Evolutionary conservation across 2,329 filamentous ascomycete genomes (phyloP).

Genomic region (Neurospora crassa): DNA sequence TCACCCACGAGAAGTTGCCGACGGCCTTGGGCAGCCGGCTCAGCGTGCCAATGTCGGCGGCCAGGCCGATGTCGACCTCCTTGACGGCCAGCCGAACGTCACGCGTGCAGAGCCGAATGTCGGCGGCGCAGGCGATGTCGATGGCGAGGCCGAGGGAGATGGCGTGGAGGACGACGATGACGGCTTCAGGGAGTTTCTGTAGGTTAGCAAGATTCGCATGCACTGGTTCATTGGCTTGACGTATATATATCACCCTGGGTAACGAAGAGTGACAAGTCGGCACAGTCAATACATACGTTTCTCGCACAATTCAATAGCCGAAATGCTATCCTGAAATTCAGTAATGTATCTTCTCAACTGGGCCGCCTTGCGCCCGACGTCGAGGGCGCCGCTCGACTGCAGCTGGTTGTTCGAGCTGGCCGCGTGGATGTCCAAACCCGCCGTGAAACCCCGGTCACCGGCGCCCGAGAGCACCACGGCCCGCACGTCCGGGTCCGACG

Average conservation of each 20-base stretch:
- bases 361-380: constrained; percentile 56
- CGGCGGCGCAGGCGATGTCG: constrained; percentile 60
- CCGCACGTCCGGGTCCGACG: constrained; percentile 61
- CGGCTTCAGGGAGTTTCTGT: constrained; percentile 37
- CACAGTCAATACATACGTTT: constrained; percentile 52
- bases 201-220: neutral
- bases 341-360: constrained; percentile 57
- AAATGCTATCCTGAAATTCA: constrained; percentile 74
- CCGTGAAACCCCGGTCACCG: constrained; percentile 75
- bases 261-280: neutral
- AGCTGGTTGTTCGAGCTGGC: constrained; percentile 45
- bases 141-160: constrained; percentile 70
- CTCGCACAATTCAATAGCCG: constrained; percentile 72
- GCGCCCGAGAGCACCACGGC: constrained; percentile 71
- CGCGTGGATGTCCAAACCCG: constrained; percentile 74
- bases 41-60: constrained; percentile 70
- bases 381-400: constrained; percentile 27
- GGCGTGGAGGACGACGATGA: constrained; percentile 74
- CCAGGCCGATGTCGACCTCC: constrained; percentile 74
- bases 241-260: neutral
- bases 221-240: neutral
- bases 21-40: constrained; percentile 65
- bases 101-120: constrained; percentile 56
- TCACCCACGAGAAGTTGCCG: constrained; percentile 64
- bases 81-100: constrained; percentile 61